phyloP scores from a whole-genome alignment of 352 stramenopile genomes.

The Pythium utonaiense region DNA sequence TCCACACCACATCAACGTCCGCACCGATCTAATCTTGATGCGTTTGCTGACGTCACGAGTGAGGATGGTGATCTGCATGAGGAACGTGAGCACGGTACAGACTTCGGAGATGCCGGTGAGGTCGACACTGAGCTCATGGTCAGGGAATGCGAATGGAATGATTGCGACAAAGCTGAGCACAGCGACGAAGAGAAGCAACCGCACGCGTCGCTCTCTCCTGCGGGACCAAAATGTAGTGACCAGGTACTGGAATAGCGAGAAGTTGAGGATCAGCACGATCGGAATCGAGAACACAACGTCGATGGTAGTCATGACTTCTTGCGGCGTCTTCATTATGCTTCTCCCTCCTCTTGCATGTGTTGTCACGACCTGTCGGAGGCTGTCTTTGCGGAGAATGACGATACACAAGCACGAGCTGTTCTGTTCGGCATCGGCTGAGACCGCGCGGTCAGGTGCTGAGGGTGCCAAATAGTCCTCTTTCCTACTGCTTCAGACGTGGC shows the following conservation, averaged over 20 bases:
- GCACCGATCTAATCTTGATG: slow-evolving; percentile 12
- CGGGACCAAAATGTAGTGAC: slow-evolving; percentile 1
- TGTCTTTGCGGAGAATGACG: no score
- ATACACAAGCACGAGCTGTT: no score
- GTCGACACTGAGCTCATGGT: slow-evolving; percentile 16
- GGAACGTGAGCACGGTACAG: slow-evolving; percentile 22
- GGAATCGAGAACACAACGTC: slow-evolving; percentile 3
- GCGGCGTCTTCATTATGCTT: neutral
- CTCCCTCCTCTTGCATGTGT: no score
- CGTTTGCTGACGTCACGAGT: slow-evolving; percentile 17
- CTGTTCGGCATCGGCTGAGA: no score
- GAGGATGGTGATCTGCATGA: slow-evolving; percentile 26
- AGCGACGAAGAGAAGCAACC: slow-evolving; percentile 11
- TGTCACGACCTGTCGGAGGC: no score
- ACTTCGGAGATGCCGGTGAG: slow-evolving; percentile 23
- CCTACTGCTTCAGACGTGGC: no score
- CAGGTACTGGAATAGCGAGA: slow-evolving; percentile 20
- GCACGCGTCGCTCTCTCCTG: slow-evolving; percentile 12
- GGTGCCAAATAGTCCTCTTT: no score
- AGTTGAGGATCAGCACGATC: slow-evolving; percentile 15
- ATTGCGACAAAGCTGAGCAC: slow-evolving; percentile 24
- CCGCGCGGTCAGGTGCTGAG: no score
- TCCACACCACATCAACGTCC: neutral
- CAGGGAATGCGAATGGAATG: slow-evolving; percentile 23
- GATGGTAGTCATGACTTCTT: neutral